Evolutionary conservation across 2,329 filamentous ascomycete species (phyloP).

Genomic region (Pseudogymnoascus sp.): DNA sequence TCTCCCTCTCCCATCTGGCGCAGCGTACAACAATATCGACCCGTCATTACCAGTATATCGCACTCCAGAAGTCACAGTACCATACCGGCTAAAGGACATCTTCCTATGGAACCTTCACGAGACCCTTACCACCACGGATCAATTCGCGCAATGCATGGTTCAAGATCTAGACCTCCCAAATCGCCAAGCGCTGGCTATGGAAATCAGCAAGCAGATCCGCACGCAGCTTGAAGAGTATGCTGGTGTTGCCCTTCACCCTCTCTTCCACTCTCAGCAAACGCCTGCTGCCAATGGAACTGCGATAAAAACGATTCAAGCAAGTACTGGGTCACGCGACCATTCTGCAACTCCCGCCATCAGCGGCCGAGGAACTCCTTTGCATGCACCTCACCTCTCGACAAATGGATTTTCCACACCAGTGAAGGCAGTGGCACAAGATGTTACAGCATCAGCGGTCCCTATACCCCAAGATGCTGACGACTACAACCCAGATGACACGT

Average conservation of each 20-base stretch:
- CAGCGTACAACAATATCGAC: conserved; percentile 53
- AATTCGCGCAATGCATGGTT: conserved; percentile 85
- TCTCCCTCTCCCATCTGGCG: conserved; percentile 56
- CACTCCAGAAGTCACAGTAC: conserved; percentile 68
- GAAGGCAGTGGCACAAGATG: conserved; percentile 34
- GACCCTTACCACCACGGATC: conserved; percentile 85
- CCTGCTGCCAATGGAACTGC: conserved; percentile 27
- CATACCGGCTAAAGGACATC: conserved; percentile 86
- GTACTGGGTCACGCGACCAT: conserved; percentile 28
- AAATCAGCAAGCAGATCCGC: conserved; percentile 90
- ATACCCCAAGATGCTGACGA: conserved; percentile 61
- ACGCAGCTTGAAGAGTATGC: conserved; percentile 95
- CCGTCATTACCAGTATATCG: conserved; percentile 72
- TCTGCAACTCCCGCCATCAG: conserved; percentile 39
- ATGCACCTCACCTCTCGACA: conserved; percentile 37
- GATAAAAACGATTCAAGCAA: conserved; percentile 27
- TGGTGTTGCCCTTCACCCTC: conserved; percentile 82
- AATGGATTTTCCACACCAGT: conserved; percentile 43
- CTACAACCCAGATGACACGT: conserved; percentile 86
- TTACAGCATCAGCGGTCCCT: conserved; percentile 64
- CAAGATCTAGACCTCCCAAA: conserved; percentile 90
- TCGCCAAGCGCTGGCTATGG: conserved; percentile 58
- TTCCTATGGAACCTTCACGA: conserved; percentile 98
- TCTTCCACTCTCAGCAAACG: conserved; percentile 62
- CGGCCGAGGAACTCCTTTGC: conserved; percentile 50